Evolutionary conservation across 2,329 filamentous ascomycete genomes (phyloP).

Genomic region (Davidsoniella virescens): DNA sequence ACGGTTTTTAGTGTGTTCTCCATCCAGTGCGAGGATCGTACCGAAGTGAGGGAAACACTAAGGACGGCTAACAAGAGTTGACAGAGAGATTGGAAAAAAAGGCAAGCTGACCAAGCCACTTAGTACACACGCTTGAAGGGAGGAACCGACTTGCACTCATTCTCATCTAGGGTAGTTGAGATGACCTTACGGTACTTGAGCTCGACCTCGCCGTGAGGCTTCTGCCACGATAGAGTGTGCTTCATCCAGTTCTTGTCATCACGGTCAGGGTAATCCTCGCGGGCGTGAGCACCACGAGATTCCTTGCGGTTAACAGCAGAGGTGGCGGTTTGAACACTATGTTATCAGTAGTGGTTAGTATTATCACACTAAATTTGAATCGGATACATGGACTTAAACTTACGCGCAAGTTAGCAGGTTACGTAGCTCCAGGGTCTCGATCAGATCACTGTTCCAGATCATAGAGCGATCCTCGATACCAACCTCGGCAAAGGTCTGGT

Average conservation of each 20-base stretch:
- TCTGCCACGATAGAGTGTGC: constrained; percentile 95
- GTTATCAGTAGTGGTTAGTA: constrained; percentile 5
- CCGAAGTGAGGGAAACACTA: too few species aligned
- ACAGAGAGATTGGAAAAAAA: constrained; percentile 1
- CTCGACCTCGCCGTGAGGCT: constrained; percentile 78
- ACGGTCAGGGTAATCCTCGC: constrained; percentile 90
- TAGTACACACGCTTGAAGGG: constrained; percentile 94
- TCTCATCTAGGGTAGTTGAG: constrained; percentile 73
- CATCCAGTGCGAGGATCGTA: too few species aligned
- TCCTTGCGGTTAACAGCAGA: constrained; percentile 90
- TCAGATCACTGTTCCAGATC: constrained; percentile 98
- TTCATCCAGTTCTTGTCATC: constrained; percentile 98
- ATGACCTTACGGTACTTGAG: constrained; percentile 75
- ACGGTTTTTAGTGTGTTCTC: too few species aligned
- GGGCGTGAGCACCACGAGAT: constrained; percentile 89
- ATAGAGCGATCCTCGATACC: constrained; percentile 97
- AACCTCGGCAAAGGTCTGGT: constrained; percentile 63
- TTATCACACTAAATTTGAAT: constrained; percentile 8
- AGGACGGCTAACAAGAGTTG: not conserved
- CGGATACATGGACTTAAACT: constrained; percentile 25
- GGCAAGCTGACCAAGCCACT: constrained; percentile 14
- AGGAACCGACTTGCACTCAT: constrained; percentile 88
- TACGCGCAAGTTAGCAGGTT: constrained; percentile 95
- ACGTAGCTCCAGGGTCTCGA: constrained; percentile 87
- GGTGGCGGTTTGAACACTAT: constrained; percentile 73